Percentiles rank a stretch among this genome's conserved stretches.
Evolutionary conservation across 2,329 filamentous ascomycete genomes (phyloP).

Genomic region (Calonectria montana): DNA sequence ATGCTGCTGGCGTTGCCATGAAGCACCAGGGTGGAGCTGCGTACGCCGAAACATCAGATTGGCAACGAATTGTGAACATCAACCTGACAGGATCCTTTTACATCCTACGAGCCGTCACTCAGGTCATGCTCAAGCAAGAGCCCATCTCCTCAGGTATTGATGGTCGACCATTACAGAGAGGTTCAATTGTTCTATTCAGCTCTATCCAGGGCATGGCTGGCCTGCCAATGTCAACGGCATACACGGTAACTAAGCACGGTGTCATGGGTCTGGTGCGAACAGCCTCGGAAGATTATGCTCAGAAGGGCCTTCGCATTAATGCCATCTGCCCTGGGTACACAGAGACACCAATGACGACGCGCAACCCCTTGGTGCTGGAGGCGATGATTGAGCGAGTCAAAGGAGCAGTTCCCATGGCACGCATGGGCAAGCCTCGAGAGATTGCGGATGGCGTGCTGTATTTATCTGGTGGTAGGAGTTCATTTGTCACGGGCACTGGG

Average conservation of each 20-base stretch:
- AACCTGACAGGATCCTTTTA: slow-evolving; percentile 58
- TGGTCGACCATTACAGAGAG: slow-evolving; percentile 25
- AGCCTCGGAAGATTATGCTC: slow-evolving; percentile 55
- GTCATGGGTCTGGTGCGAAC: slow-evolving; percentile 41
- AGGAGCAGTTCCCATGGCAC: slow-evolving; percentile 41
- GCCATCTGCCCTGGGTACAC: slow-evolving; percentile 48
- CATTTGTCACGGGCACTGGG: slow-evolving; percentile 35
- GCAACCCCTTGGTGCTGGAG: slow-evolving; percentile 40
- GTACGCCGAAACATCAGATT: slow-evolving; percentile 50
- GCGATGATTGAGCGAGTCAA: slow-evolving; percentile 41
- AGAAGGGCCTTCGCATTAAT: slow-evolving; percentile 53
- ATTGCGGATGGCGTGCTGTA: slow-evolving; percentile 46
- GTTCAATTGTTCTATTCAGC: slow-evolving; percentile 35
- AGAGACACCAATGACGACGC: slow-evolving; percentile 45
- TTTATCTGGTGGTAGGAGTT: slow-evolving; percentile 30
- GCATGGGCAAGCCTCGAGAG: slow-evolving; percentile 42
- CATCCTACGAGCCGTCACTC: slow-evolving; percentile 51
- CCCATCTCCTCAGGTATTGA: slow-evolving; percentile 51
- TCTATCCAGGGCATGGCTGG: slow-evolving; percentile 34
- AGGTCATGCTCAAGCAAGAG: slow-evolving; percentile 57
- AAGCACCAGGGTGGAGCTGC: slow-evolving; percentile 52
- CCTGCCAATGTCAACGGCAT: slow-evolving; percentile 29
- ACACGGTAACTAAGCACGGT: slow-evolving; percentile 33
- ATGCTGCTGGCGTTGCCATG: slow-evolving; percentile 53
- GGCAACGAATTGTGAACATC: slow-evolving; percentile 53